These are phyloP conservation scores for Pseudocercospora vitis DNA, from an alignment of 2,329 filamentous ascomycete genomes.

Conservation along the genomic window DNA sequence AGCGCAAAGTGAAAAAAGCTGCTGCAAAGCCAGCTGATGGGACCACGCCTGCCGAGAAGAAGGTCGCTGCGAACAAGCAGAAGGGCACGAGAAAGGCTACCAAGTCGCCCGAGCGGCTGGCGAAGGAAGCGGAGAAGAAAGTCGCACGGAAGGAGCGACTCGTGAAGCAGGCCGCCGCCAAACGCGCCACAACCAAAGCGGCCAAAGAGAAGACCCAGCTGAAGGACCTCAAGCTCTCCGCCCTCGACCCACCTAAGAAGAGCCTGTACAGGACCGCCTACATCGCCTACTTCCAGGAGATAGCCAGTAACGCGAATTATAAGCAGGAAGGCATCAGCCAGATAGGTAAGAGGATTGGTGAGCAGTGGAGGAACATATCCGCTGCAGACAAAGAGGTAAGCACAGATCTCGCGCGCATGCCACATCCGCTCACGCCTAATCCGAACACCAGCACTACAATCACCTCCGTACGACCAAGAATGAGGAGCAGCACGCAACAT, in stretches of 20 bases:
- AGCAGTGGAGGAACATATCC: constrained; percentile 51
- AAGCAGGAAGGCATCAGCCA: no score
- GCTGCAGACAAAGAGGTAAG: constrained; percentile 49
- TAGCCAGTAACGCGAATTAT: no score
- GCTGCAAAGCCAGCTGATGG: constrained; percentile 24
- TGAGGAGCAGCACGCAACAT: constrained; percentile 46
- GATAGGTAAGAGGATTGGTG: constrained; percentile 31
- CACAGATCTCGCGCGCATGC: background rate
- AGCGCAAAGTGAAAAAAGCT: constrained; percentile 33
- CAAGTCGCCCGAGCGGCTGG: constrained; percentile 32
- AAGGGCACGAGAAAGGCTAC: constrained; percentile 22
- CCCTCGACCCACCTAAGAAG: constrained; percentile 40
- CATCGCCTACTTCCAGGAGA: constrained; percentile 35
- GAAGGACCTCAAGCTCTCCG: constrained; percentile 39
- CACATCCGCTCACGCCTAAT: constrained; percentile 7
- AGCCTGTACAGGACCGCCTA: constrained; percentile 25
- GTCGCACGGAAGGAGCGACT: constrained; percentile 17
- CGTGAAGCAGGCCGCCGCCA: constrained; percentile 14
- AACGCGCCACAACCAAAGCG: constrained; percentile 16
- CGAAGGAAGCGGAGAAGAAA: constrained; percentile 26
- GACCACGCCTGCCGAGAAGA: constrained; percentile 28
- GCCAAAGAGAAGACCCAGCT: constrained; percentile 34
- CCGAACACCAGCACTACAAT: constrained; percentile 51
- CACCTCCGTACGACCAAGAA: constrained; percentile 51
- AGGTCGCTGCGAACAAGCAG: constrained; percentile 22